These are phyloP conservation scores for Fragilariopsis cylindrus DNA, from an alignment of 108 stramenopile species.

Conservation along the genomic window DNA sequence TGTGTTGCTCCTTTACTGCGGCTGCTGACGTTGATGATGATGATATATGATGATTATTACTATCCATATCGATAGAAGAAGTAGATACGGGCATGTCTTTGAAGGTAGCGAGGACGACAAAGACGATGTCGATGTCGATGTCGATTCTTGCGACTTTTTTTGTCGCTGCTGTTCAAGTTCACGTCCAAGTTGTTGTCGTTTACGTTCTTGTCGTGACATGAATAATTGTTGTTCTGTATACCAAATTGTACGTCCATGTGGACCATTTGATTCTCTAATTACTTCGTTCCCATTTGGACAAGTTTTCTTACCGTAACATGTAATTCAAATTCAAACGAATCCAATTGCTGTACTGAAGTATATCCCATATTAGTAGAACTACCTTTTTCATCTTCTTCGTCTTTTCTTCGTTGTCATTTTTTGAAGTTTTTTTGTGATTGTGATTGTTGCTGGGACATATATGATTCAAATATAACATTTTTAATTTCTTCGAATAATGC, in stretches of 20 bases:
- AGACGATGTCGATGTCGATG: background rate
- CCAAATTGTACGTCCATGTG: slow-evolving; percentile 82
- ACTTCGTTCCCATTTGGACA: slow-evolving; percentile 63
- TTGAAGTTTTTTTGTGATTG: background rate
- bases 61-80: background rate
- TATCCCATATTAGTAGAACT: background rate
- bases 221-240: slow-evolving; percentile 75
- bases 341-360: slow-evolving; percentile 13
- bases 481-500: slow-evolving; percentile 51
- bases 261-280: slow-evolving; percentile 62
- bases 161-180: slow-evolving; percentile 1
- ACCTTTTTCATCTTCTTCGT: too few species aligned
- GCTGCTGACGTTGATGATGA: background rate
- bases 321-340: slow-evolving; percentile 65
- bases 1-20: background rate
- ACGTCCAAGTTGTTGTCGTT: background rate
- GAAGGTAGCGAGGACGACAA: background rate
- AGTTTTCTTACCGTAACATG: slow-evolving; percentile 68
- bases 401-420: too few species aligned
- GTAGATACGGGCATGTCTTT: too few species aligned
- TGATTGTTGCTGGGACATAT: slow-evolving; percentile 41
- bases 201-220: slow-evolving; percentile 39
- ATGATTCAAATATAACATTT: slow-evolving; percentile 52
- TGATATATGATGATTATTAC: background rate
- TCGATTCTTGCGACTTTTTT: background rate